Base-by-base conservation (phyloP, 441 rosid genomes). In the Melastoma candidum region DNA sequence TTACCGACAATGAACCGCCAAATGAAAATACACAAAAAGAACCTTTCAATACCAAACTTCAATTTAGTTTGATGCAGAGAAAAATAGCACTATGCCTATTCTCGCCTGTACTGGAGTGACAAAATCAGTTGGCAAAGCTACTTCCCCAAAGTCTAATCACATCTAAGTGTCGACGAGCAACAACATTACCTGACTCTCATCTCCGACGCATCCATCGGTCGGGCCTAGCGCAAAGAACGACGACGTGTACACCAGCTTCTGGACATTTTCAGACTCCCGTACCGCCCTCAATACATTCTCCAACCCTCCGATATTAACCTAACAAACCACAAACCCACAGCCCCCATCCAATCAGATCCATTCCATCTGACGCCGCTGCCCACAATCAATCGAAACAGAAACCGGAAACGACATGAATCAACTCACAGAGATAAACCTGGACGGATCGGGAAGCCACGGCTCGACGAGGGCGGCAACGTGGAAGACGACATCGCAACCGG, bases 381-480 rank as follows among this genome's bases (percentile, higher is more conserved):
- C 41, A 36, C 41, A 36, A 17, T 26, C 46, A 47, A 46, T 7
- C 11, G 10, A 45, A 46, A n/a, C 2, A 44, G 39, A n/a, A 36
- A 14, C 10, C 9, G 11, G 8, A 4, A 24, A 27, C 3, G 43
- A 1, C n/a, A 9, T 7, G 27, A 45, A 1, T 1, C 14, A 26
- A 11, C 41, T 44, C 26, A 43, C 56, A 27, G 79, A 57, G 71
- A 79, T 43, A 79, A 90, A 87, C 68, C 58, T 70, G 12, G 93
- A 87, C 49, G 90, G 83, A 68, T 85, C 90, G 3, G 95, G 88
- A 7, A 87, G 81, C 96, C 96, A 90, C 49, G 96, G 88, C 77
- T 90, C 95, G 62, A 87, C 96, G 12, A 81, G 2, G 47, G 96
- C 95, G 12, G 95, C 96, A 1, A 80, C 68, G 71, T 90, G 98